These are phyloP conservation scores for Pseudopithomyces maydicus DNA, from an alignment of 2,329 filamentous ascomycete genomes.

Conservation along the genomic window DNA sequence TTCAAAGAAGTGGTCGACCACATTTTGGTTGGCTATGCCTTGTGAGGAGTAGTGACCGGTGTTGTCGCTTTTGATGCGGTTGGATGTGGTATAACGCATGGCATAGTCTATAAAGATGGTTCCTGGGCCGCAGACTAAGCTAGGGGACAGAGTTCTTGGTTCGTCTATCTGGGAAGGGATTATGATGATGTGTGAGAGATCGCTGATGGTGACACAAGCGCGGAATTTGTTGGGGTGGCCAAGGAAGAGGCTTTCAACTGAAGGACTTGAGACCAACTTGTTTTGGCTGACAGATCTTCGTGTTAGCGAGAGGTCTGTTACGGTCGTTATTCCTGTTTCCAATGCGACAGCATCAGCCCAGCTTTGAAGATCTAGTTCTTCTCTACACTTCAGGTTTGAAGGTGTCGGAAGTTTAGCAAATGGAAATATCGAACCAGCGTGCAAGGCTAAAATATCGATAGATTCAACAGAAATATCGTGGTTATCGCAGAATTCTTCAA, in stretches of 20 bases:
- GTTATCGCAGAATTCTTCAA: conserved; percentile 55
- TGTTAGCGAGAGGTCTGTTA: conserved; percentile 62
- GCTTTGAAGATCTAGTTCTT: conserved; percentile 57
- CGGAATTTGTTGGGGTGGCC: conserved; percentile 62
- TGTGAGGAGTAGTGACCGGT: conserved; percentile 57
- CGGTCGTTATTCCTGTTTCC: conserved; percentile 62
- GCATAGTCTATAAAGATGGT: conserved; percentile 63
- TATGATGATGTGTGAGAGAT: conserved; percentile 66
- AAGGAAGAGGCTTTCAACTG: conserved; percentile 62
- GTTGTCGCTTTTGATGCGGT: conserved; percentile 56
- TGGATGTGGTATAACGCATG: conserved; percentile 60
- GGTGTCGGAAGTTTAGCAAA: conserved; percentile 43
- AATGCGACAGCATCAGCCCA: conserved; percentile 63
- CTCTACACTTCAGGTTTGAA: conserved; percentile 15
- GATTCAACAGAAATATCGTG: conserved; percentile 51
- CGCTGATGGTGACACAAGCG: conserved; percentile 66
- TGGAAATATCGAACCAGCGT: conserved; percentile 54
- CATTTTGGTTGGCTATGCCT: conserved; percentile 56
- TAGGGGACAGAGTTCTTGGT: conserved; percentile 48
- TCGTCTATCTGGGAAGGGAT: conserved; percentile 55
- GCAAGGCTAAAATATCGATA: conserved; percentile 62
- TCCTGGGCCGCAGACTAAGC: conserved; percentile 62
- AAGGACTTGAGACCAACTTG: conserved; percentile 61
- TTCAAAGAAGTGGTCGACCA: conserved; percentile 59
- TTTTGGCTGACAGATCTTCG: conserved; percentile 62